Conservation (phyloP, 2,329 filamentous ascomycete genomes). For the Fusarium nygamai region DNA sequence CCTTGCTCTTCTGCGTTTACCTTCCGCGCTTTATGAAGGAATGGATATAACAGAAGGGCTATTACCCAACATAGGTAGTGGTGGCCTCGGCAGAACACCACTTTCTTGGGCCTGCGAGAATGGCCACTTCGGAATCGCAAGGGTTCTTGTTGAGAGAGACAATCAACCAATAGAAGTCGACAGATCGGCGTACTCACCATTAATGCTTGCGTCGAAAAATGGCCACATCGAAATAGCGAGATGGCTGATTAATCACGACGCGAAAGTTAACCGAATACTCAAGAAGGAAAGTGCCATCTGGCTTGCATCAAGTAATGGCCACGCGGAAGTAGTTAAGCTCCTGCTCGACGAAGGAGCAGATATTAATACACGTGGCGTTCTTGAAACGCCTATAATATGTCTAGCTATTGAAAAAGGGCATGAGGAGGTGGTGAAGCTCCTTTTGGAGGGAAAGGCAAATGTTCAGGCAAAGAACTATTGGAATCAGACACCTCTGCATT, state of each 20-base stretch:
- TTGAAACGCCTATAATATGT: accelerated
- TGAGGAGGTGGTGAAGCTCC: accelerated
- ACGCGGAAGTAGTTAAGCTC: accelerated
- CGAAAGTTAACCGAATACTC: accelerated
- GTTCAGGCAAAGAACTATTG: accelerated
- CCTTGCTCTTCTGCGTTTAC: background rate
- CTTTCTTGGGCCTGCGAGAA: background rate
- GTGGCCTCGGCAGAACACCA: accelerated
- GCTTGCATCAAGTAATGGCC: accelerated
- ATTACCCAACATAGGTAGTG: accelerated
- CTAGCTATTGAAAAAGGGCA: accelerated
- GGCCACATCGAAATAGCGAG: accelerated
- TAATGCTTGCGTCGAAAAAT: background rate
- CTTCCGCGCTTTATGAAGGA: accelerated
- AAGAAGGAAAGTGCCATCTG: accelerated
- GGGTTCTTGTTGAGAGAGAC: accelerated
- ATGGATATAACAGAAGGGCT: background rate
- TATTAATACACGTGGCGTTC: accelerated
- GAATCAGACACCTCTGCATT: accelerated
- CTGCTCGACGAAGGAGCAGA: accelerated
- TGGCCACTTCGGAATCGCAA: accelerated
- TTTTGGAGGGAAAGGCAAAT: background rate
- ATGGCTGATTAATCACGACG: accelerated
- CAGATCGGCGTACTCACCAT: accelerated
- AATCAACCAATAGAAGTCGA: accelerated